Evolutionary conservation across 192 early-diverging fungal species (phyloP), one percentile per base, ranked within the genome.

Genomic region (Spinellus fusiger): DNA sequence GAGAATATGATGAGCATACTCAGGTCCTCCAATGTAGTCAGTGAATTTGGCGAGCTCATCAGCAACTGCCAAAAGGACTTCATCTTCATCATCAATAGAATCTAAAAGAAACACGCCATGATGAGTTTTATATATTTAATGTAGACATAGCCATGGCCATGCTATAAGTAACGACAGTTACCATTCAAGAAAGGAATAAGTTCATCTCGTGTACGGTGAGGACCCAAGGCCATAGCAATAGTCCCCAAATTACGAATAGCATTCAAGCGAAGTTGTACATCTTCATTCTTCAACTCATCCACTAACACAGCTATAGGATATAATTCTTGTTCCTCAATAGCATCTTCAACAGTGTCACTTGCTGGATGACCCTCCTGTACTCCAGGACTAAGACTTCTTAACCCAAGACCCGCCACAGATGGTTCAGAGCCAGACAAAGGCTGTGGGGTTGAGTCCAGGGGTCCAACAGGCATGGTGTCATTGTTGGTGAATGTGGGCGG

Each of bases 81-180:
- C 97, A 73, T 99, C 97, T 73, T 99, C 97, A 71, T 99, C 97
- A 73, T 97, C 94, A 68, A 97, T 94, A 18, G 95, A 95, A 76
- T 99, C 96, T 95, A 66, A 31, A 48, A 26, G 31, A 66, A 22
- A 33, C 26, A 58, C 4, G 20, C 15, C 3, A 59, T 34, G 27
- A 28, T 52, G 16, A 25, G 20, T 29, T 16, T 37, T 20, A 37
- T 23, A 22, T 26, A 28, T 26, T 27, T 26, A 27, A 27, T 52
- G 2, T n/a, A n/a, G n/a, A n/a, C n/a, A n/a, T n/a, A n/a, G n/a
- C n/a, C n/a, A n/a, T n/a, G n/a, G n/a, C n/a, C n/a, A n/a, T n/a
- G n/a, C n/a, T n/a, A n/a, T n/a, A 16, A 16, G 38, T 8, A 16
- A 40, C 16, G 38, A 40, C 38, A 40, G 16, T 65, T 80, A 95